Evolutionary conservation across 1,139 yeast species (phyloP).

Genomic region (Debaryomyces robertsiae): DNA sequence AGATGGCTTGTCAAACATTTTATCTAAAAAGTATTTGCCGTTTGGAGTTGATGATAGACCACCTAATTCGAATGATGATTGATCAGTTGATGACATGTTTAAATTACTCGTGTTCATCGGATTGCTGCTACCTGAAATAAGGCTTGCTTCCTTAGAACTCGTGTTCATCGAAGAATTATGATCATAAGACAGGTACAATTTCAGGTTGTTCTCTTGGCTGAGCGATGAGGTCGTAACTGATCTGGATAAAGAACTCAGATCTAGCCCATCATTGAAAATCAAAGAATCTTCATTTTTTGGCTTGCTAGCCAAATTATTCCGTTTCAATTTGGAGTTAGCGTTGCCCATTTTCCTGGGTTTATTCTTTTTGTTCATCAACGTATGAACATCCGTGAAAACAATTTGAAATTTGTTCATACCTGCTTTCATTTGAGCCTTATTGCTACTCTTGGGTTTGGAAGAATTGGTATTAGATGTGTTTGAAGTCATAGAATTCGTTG

Average conservation of each 20-base stretch:
- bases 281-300: neutral
- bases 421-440: conserved; percentile 42
- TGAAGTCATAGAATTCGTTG: neutral
- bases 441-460: conserved; percentile 8
- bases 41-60: conserved; percentile 47
- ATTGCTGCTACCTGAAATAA: conserved; percentile 29
- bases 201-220: conserved; percentile 9
- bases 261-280: neutral
- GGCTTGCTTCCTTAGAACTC: conserved; percentile 26
- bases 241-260: conserved; percentile 10
- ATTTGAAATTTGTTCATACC: conserved; percentile 57
- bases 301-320: conserved; percentile 8
- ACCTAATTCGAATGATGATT: conserved; percentile 42
- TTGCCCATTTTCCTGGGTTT: conserved; percentile 24
- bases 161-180: conserved; percentile 22
- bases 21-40: conserved; percentile 43
- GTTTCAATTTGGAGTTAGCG: conserved; percentile 7
- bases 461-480: conserved; percentile 1
- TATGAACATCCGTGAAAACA: conserved; percentile 53
- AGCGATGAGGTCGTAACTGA: conserved; percentile 12
- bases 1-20: conserved; percentile 43
- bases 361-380: conserved; percentile 42
- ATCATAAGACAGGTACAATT: conserved; percentile 16
- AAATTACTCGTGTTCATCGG: conserved; percentile 30
- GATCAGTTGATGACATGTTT: conserved; percentile 30